A percentile compares a stretch with the other conserved stretches of the same genome.
These are phyloP conservation scores for Tetrapisispora iriomotensis DNA, from an alignment of 805 yeast species.

Conservation along the genomic window DNA sequence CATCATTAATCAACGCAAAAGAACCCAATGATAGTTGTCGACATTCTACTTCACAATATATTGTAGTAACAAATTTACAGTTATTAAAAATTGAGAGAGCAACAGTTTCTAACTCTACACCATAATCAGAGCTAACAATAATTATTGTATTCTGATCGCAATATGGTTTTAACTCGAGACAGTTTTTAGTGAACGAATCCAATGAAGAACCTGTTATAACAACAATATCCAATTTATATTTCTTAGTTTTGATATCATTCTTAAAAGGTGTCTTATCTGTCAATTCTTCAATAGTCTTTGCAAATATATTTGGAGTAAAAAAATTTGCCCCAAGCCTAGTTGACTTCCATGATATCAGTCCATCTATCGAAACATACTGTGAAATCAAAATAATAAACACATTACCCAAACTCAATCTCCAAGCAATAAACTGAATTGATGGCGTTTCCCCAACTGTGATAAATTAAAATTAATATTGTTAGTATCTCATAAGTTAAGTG, in stretches of 20 bases:
- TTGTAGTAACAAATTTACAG: conserved; percentile 20
- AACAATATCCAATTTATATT: conserved; percentile 20
- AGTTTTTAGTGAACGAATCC: conserved; percentile 14
- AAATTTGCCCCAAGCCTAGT: conserved; percentile 25
- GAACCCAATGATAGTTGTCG: conserved; percentile 27
- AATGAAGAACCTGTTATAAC: conserved; percentile 23
- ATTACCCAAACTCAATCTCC: conserved; percentile 28
- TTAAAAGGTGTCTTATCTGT: conserved; percentile 6
- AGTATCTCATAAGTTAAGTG: too few species aligned
- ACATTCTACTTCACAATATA: conserved; percentile 24
- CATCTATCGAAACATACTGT: conserved; percentile 24
- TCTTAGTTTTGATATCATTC: conserved; percentile 1
- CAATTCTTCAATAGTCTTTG: conserved; percentile 17
- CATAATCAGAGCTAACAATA: conserved; percentile 24
- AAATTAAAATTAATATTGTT: not conserved
- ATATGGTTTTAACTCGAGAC: conserved; percentile 12
- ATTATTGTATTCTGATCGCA: conserved; percentile 16
- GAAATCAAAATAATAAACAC: conserved; percentile 24
- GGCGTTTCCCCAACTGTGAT: conserved; percentile 26
- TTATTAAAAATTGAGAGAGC: conserved; percentile 11
- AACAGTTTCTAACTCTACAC: conserved; percentile 22
- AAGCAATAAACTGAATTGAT: conserved; percentile 24
- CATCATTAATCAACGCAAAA: conserved; percentile 23
- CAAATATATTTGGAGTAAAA: conserved; percentile 26
- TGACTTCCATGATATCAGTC: conserved; percentile 28